Evolutionary conservation across 768 basidiomycete species (phyloP), one percentile per base, ranked within the genome.

Genomic region (Fomitopsis serialis): DNA sequence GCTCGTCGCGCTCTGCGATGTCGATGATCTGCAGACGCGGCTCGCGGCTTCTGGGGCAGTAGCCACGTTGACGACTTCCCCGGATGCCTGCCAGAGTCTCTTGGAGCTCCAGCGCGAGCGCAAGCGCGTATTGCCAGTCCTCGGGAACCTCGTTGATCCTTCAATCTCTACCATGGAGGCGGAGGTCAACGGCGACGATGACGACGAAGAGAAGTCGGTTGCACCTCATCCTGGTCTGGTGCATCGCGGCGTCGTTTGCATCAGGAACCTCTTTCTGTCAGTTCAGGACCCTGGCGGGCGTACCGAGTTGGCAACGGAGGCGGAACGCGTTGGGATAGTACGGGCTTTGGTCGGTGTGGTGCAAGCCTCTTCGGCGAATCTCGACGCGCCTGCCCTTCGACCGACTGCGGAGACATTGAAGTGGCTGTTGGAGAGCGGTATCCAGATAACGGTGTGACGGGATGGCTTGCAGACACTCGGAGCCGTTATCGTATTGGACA

Each of bases 11-110:
- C 72, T 99, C 43, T 87, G 89, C 2, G 88, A 94, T 57, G 83
- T 92, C 13, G 86, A 93, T 23, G 97, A 99, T 70, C 48, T 84
- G 9, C 80, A 81, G 7, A 99, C 96, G 2, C 80, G 89, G 32
- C 66, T 91, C 15, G 96, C 96, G n/a, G 92, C 95, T 1, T 85
- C 90, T 0, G 96, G 95, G 17, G 89, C 93, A 2, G 72, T 98
- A 37, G 93, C 96, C 4, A 86, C 84, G 25, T 69, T 99, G 51
- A 87, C 87, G 1, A 73, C 77, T 23, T 79, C 84, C 0, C 73
- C 77, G 1, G 70, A 70, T 27, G 83, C 82, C 11, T 93, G 91
- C 63, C 64, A 68, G 6, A 71, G 75, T 2, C 70, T 96, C n/a
- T 64, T 84, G 15, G 72, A 74, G 32, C 77, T 93, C 24, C 84